These are phyloP conservation scores for Pleurotus sapidus DNA, from an alignment of 768 basidiomycete genomes.

Conservation along the genomic window DNA sequence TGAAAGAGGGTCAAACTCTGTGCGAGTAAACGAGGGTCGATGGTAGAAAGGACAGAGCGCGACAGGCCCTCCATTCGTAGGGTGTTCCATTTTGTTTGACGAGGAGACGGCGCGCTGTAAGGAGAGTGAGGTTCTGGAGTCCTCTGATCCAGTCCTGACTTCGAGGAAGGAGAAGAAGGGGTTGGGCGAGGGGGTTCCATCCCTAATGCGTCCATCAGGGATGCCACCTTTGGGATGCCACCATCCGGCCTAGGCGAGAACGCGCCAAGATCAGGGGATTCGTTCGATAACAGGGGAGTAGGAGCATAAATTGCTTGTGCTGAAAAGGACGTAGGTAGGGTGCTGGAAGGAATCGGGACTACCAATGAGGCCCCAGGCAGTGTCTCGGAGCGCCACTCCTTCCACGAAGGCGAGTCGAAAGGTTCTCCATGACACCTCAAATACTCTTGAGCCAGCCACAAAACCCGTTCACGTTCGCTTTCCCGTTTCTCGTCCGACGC, in stretches of 20 bases:
- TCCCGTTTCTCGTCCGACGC: constrained; percentile 40
- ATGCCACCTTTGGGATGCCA: constrained; percentile 28
- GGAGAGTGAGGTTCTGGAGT: constrained; percentile 24
- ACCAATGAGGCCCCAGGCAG: constrained; percentile 38
- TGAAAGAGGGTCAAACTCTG: constrained; percentile 64
- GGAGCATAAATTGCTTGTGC: constrained; percentile 51
- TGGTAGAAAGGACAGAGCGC: constrained; percentile 55
- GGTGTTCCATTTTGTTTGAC: constrained; percentile 42
- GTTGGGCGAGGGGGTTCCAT: constrained; percentile 11
- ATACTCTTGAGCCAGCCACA: constrained; percentile 69
- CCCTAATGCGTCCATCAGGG: constrained; percentile 45
- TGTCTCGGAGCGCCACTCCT: constrained; percentile 49
- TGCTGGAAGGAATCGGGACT: constrained; percentile 16
- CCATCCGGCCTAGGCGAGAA: constrained; percentile 56
- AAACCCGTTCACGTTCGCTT: constrained; percentile 42
- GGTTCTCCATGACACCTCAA: constrained; percentile 54
- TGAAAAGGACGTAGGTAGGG: constrained; percentile 42
- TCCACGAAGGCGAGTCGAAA: constrained; percentile 52
- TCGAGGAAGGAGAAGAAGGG: constrained; percentile 19
- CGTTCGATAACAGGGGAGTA: constrained; percentile 38
- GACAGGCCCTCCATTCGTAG: constrained; percentile 68
- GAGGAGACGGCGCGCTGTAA: constrained; percentile 2
- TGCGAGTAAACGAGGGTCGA: constrained; percentile 64
- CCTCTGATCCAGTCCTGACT: constrained; percentile 20
- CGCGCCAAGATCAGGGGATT: constrained; percentile 44